Evolutionary conservation across 2,329 filamentous ascomycete genomes (phyloP), one percentile per base, ranked within the genome.

Genomic region (Penicillium sclerotigenum): DNA sequence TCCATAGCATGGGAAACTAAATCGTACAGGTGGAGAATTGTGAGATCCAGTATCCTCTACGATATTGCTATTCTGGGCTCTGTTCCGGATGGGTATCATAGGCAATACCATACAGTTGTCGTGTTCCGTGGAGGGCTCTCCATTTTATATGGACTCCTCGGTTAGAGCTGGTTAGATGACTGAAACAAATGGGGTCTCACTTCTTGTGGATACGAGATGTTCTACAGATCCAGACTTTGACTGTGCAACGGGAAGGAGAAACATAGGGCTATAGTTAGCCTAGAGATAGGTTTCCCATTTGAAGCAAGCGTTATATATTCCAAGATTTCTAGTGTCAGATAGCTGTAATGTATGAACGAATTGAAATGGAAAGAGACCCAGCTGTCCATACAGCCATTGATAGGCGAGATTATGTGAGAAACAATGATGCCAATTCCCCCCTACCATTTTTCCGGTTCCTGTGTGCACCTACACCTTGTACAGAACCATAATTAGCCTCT

Each of bases 231-330:
- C 8, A 10, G n/a, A 11, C 13, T 16, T 45, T 4, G 2, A 26
- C 28, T 31, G 11, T 45, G 18, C 28, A 16, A 45, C 11, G 2
- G 16, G 7, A 22, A 33, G 14, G 1, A 22, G 11, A 1, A 31
- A 16, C 4, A 45, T 33, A 46, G 13, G 28, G 42, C 11, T 43
- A 29, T 5, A 31, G 18, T 10, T 20, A 16, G 8, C 13, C 13
- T 20, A 3, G 6, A 3, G 8, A 2, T 9, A 22, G 9, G 18
- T 2, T 0, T 1, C 4, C n/a, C 11, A 1, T 20, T 5, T 16
- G 8, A 31, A 5, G 8, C 7, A 7, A 33, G 1, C 0, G 5
- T 5, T 10, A 46, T 22, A 20, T 46, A 11, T 46, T 10, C 9
- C 6, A 31, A 5, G 3, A 11, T n/a, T n/a, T n/a, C 9, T 31